Evolutionary conservation across 2,329 filamentous ascomycete genomes (phyloP).

Genomic region (Pseudopithomyces maydicus): DNA sequence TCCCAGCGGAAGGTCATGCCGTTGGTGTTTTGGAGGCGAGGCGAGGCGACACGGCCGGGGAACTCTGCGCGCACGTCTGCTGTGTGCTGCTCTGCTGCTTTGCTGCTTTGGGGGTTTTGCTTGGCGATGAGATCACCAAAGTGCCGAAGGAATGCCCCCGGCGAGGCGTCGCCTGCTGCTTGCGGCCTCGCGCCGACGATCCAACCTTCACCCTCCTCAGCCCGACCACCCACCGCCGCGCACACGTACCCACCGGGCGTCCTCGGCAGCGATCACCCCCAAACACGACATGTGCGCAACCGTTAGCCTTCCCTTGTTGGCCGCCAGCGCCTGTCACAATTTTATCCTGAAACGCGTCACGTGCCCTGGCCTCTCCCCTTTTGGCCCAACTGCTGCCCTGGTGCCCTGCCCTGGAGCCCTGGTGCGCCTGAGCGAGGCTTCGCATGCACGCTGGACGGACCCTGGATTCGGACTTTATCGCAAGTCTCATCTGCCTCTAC

Average conservation of each 20-base stretch:
- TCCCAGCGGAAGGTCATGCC: not conserved
- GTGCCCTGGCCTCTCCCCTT: not conserved
- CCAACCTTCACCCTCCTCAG: not conserved
- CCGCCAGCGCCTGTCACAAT: conserved; percentile 2
- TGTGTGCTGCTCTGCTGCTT: no score
- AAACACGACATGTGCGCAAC: not conserved
- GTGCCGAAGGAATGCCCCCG: not conserved
- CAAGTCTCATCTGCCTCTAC: not conserved
- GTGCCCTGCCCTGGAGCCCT: not conserved
- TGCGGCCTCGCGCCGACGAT: conserved; percentile 5
- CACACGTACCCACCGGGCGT: not conserved
- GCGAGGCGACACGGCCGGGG: conserved; percentile 1
- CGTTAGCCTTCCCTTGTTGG: conserved; percentile 1
- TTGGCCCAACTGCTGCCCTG: no score
- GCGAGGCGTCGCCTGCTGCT: not conserved
- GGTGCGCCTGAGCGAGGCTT: not conserved
- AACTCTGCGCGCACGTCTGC: no score
- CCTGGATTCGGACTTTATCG: conserved; percentile 3
- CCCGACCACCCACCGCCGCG: not conserved
- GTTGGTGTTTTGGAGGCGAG: conserved; percentile 13
- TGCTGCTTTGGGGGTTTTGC: not conserved
- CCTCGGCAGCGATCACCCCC: conserved; percentile 4
- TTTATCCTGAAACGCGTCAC: conserved; percentile 9
- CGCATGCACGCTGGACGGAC: not conserved
- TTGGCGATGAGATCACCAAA: conserved; percentile 12